phyloP scores from a whole-genome alignment of 805 yeast genomes.

The Diddensiella transvaalensis region DNA sequence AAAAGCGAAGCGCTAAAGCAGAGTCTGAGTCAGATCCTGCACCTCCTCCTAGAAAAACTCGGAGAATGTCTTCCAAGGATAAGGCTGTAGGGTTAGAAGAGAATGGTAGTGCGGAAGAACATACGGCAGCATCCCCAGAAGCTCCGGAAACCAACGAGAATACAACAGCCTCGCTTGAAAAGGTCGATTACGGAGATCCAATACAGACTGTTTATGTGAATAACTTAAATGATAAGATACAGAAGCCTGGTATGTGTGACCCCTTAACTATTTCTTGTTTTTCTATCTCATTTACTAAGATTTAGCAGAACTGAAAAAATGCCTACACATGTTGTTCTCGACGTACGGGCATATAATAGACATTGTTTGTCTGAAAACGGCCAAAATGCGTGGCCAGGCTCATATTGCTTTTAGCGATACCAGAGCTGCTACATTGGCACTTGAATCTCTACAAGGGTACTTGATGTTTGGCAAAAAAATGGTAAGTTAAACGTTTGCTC shows the following conservation, averaged over 20 bases:
- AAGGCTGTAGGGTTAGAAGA: too few species aligned
- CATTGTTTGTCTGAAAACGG: conserved; percentile 36
- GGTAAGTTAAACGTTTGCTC: not conserved
- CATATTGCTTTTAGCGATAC: conserved; percentile 34
- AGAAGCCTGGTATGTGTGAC: conserved; percentile 27
- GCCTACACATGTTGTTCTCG: conserved; percentile 38
- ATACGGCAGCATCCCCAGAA: too few species aligned
- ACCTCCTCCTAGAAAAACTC: not conserved
- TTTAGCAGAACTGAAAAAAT: conserved; percentile 30
- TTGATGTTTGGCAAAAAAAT: conserved; percentile 35
- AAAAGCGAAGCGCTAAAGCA: not conserved
- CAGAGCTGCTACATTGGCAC: conserved; percentile 33
- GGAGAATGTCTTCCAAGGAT: too few species aligned
- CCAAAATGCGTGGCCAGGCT: conserved; percentile 43
- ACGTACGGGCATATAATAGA: conserved; percentile 36
- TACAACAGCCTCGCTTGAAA: not conserved
- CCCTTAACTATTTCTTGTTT: not conserved
- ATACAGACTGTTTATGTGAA: conserved; percentile 36
- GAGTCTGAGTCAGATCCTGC: not conserved
- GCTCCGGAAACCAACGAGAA: not conserved
- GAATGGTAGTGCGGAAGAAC: too few species aligned
- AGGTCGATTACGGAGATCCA: conserved; percentile 12
- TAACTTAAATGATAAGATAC: conserved; percentile 38
- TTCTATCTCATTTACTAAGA: not conserved
- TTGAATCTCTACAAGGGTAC: conserved; percentile 29